A percentile compares a stretch with the other conserved stretches of the same genome.
phyloP scores from a whole-genome alignment of 257 asterid genomes.

The Orobanche coerulescens region DNA sequence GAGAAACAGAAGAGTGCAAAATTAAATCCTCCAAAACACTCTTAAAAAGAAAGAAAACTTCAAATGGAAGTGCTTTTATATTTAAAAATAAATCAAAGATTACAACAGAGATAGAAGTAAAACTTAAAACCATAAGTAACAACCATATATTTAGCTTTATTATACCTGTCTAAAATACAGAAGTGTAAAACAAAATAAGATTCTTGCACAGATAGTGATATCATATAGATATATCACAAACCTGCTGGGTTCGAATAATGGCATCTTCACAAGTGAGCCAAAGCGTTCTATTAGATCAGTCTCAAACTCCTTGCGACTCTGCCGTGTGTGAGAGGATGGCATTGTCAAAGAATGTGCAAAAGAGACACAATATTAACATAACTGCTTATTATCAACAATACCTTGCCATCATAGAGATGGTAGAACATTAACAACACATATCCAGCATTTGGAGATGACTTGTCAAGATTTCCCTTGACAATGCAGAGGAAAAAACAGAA shows the following conservation, averaged over 20 bases:
- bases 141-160: background rate
- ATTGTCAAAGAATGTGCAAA: slow-evolving; percentile 10
- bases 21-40: background rate
- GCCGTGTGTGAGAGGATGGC: slow-evolving; percentile 24
- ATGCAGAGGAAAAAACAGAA: slow-evolving; percentile 22
- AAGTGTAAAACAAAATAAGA: slow-evolving; percentile 7
- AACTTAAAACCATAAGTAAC: slow-evolving; percentile 1
- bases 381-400: slow-evolving; percentile 21
- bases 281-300: slow-evolving; percentile 77
- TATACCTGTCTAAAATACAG: background rate
- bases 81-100: no score
- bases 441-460: slow-evolving; percentile 80
- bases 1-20: slow-evolving; percentile 20
- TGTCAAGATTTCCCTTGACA: slow-evolving; percentile 89
- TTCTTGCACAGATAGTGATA: background rate
- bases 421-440: slow-evolving; percentile 85
- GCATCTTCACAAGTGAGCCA: slow-evolving; percentile 89
- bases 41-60: background rate
- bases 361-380: background rate
- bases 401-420: slow-evolving; percentile 94
- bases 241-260: slow-evolving; percentile 74
- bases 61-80: background rate
- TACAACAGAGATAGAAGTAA: background rate
- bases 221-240: slow-evolving; percentile 19
- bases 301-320: slow-evolving; percentile 82